A percentile compares a stretch with the other conserved stretches of the same genome.
These are phyloP conservation scores for Vaccinium corymbosum DNA, from an alignment of 148 eudicot genomes.

Conservation along the genomic window DNA sequence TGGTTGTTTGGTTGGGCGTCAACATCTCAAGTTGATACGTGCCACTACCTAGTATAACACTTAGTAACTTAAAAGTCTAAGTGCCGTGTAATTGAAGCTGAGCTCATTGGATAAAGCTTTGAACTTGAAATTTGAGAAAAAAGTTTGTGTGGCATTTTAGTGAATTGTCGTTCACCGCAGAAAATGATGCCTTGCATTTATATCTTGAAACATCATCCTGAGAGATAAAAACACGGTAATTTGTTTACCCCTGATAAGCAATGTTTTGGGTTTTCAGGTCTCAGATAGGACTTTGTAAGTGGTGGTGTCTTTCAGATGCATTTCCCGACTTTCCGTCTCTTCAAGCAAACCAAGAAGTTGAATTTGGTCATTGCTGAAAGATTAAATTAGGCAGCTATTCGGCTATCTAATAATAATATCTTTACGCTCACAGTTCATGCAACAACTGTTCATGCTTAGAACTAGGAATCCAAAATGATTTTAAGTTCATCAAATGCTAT, in stretches of 20 bases:
- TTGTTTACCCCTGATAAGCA: background rate
- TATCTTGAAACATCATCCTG: background rate
- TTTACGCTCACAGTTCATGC: background rate
- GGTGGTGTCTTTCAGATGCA: background rate
- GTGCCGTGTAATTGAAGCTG: background rate
- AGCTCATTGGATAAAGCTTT: conserved; percentile 6
- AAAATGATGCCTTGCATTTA: no score
- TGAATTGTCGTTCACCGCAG: no score
- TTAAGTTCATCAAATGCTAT: background rate
- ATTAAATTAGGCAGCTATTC: background rate
- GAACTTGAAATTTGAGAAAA: background rate
- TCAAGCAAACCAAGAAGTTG: background rate
- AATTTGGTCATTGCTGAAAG: background rate
- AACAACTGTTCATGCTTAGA: background rate
- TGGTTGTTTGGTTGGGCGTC: background rate
- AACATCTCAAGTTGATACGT: background rate
- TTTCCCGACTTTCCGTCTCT: background rate
- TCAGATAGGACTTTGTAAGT: no score
- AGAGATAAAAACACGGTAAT: background rate
- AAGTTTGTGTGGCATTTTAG: background rate
- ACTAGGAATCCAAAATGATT: background rate
- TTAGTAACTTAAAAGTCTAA: background rate
- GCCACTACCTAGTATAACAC: background rate
- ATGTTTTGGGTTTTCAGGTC: background rate
- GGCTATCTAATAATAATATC: background rate